Conservation (phyloP, 176 grass and related monocot genomes). For the Areca catechu region DNA sequence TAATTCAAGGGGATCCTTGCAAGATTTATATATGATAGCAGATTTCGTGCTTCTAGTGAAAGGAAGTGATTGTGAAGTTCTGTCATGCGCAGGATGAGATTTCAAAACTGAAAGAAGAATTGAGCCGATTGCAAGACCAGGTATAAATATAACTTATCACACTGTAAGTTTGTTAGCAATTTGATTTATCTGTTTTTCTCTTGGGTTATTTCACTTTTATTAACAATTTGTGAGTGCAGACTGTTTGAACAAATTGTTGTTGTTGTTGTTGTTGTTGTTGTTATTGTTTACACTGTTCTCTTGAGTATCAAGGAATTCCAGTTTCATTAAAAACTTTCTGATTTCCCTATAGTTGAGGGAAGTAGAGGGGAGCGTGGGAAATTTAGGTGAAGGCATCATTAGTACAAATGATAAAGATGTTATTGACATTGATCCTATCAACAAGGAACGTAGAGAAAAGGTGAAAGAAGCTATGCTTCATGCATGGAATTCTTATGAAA, state of each 20-base stretch:
- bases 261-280: too few species aligned
- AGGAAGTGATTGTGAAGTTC: background rate
- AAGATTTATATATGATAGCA: too few species aligned
- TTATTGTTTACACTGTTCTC: too few species aligned
- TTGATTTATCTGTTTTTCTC: background rate
- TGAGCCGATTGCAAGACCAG: slow-evolving; percentile 74
- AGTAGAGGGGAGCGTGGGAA: slow-evolving; percentile 25
- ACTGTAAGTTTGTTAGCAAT: background rate
- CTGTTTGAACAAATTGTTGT: too few species aligned
- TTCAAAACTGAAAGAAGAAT: slow-evolving; percentile 40
- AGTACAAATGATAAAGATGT: slow-evolving; percentile 26
- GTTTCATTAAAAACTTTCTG: background rate
- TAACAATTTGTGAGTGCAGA: too few species aligned
- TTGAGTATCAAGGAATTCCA: background rate
- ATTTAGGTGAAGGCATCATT: slow-evolving; percentile 9
- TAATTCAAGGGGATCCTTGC: too few species aligned
- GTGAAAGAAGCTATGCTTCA: slow-evolving; percentile 91
- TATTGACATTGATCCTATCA: slow-evolving; percentile 61
- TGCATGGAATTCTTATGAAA: slow-evolving; percentile 96
- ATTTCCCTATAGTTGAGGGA: slow-evolving; percentile 58
- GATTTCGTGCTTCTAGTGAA: too few species aligned
- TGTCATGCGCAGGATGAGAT: slow-evolving; percentile 63
- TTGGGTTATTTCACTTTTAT: background rate
- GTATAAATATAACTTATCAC: slow-evolving; percentile 30
- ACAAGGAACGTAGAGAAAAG: slow-evolving; percentile 77